Evolutionary conservation across 495 filamentous ascomycete species (phyloP).

Genomic region (Aspergillus sclerotiicarbonarius): DNA sequence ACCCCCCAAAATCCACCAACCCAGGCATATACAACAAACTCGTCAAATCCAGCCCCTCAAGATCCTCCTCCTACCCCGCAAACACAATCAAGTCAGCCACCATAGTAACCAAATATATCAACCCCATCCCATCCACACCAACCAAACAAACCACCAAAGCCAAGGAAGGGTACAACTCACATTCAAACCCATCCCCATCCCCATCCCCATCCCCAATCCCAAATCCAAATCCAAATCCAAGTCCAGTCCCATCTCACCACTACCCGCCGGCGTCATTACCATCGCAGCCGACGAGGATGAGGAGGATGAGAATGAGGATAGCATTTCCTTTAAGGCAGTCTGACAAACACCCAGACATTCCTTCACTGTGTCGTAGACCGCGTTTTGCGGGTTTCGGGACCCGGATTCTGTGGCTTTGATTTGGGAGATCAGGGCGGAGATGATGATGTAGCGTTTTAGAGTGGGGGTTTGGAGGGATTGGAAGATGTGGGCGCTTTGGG

Average conservation of each 20-base stretch:
- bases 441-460: conserved; percentile 23
- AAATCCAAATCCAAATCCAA: background rate
- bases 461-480: conserved; percentile 15
- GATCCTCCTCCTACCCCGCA: background rate
- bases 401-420: conserved; percentile 23
- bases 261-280: background rate
- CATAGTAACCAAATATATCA: background rate
- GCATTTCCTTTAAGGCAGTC: background rate
- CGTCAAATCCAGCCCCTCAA: background rate
- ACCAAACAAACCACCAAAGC: too few relatives aligned
- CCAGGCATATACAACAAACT: background rate
- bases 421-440: conserved; percentile 20
- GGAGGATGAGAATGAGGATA: background rate
- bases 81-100: background rate
- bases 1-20: background rate
- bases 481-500: conserved; percentile 23
- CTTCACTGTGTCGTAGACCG: conserved; percentile 1
- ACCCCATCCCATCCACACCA: too few relatives aligned
- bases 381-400: conserved; percentile 4
- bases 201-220: background rate
- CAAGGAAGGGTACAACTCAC: background rate
- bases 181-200: background rate
- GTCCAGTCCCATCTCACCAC: background rate
- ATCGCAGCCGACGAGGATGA: background rate
- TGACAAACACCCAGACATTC: conserved; percentile 6